These are phyloP conservation scores for Clarireedia paspali DNA, from an alignment of 2,329 filamentous ascomycete species.

Conservation along the genomic window DNA sequence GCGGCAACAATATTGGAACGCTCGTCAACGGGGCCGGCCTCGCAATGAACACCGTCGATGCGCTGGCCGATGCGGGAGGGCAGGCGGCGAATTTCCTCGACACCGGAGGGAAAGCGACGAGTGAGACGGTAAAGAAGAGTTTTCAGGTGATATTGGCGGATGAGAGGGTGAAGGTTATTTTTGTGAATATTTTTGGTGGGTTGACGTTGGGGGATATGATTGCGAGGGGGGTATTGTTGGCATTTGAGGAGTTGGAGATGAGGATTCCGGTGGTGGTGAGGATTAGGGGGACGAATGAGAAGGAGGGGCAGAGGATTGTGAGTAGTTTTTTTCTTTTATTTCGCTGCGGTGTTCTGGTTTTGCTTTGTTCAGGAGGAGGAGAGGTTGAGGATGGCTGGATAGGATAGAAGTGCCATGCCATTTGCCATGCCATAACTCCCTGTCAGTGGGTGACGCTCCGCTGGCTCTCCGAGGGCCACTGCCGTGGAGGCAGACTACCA, in stretches of 20 bases:
- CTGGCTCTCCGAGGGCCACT: too few relatives aligned
- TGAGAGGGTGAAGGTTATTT: slow-evolving; percentile 61
- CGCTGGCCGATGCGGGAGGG: slow-evolving; percentile 60
- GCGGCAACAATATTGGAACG: slow-evolving; percentile 65
- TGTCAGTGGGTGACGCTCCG: too few relatives aligned
- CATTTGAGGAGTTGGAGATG: slow-evolving; percentile 61
- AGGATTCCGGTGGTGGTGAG: slow-evolving; percentile 70
- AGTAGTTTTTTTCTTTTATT: slow-evolving; percentile 16
- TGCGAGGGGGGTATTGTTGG: slow-evolving; percentile 63
- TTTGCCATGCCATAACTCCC: too few relatives aligned
- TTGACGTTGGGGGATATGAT: slow-evolving; percentile 66
- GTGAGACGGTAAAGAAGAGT: slow-evolving; percentile 68
- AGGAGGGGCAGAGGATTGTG: slow-evolving; percentile 57
- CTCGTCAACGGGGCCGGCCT: slow-evolving; percentile 85
- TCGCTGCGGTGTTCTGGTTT: not conserved
- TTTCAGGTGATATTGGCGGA: slow-evolving; percentile 71
- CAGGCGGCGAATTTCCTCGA: slow-evolving; percentile 78
- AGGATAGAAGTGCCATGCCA: too few relatives aligned
- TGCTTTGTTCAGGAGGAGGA: not conserved
- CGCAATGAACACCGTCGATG: slow-evolving; percentile 86
- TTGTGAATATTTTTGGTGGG: slow-evolving; percentile 65
- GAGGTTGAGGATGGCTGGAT: not conserved
- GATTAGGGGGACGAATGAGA: slow-evolving; percentile 68
- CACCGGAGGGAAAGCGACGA: slow-evolving; percentile 81
- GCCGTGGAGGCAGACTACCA: too few relatives aligned